phyloP scores from a whole-genome alignment of 331 rosid species.

The Acacia concinna region DNA sequence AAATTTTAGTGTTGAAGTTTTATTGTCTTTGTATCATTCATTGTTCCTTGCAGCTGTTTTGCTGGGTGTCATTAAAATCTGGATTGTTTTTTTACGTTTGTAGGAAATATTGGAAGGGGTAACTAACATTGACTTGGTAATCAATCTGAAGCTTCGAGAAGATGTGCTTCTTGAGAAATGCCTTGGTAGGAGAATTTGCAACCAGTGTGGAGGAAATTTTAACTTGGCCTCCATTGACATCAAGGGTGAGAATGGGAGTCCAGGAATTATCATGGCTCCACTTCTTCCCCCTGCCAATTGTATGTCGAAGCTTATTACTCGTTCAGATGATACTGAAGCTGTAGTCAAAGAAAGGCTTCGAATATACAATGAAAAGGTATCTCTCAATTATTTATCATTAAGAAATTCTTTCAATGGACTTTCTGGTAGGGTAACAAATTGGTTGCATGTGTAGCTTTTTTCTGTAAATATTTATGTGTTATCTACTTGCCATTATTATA shows the following conservation, averaged over 20 bases:
- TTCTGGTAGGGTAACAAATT: neutral
- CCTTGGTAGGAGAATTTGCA: conserved; percentile 86
- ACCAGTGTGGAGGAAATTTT: conserved; percentile 84
- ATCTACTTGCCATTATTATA: conserved; percentile 7
- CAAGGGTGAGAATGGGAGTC: conserved; percentile 64
- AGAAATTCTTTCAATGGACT: neutral
- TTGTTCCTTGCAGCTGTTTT: neutral
- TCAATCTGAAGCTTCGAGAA: conserved; percentile 83
- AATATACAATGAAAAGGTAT: conserved; percentile 77
- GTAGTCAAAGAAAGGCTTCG: conserved; percentile 83
- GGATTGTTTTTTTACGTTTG: conserved; percentile 25
- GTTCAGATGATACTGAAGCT: conserved; percentile 79
- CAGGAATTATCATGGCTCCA: conserved; percentile 81
- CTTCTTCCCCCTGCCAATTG: conserved; percentile 91
- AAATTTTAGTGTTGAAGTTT: conserved; percentile 15
- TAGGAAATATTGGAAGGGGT: conserved; percentile 91
- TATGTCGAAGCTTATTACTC: conserved; percentile 81
- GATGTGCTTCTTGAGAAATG: conserved; percentile 88
- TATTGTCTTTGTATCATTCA: neutral
- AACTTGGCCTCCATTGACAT: conserved; percentile 75
- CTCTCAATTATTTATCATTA: neutral
- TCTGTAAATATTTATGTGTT: neutral
- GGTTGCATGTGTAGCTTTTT: neutral
- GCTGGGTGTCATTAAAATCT: neutral
- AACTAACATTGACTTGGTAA: conserved; percentile 79